Evolutionary conservation across 2,329 filamentous ascomycete genomes (phyloP).

Genomic region (Aspergillus fumigatiaffinis): DNA sequence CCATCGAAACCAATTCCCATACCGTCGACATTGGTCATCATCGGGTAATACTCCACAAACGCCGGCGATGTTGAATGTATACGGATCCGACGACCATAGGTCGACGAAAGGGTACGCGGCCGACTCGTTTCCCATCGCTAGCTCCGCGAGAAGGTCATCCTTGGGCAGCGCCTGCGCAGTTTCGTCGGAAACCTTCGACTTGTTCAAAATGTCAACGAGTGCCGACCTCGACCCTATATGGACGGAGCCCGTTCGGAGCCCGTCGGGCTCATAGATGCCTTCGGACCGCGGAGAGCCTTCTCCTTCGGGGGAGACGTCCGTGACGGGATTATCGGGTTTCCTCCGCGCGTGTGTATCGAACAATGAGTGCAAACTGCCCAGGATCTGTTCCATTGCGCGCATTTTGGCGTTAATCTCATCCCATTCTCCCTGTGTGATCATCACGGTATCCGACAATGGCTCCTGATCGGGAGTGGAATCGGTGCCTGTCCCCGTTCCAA

Average conservation of each 20-base stretch:
- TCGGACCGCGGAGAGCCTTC: constrained; percentile 20
- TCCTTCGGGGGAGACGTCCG: constrained; percentile 8
- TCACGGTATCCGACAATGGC: constrained; percentile 24
- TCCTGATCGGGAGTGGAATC: constrained; percentile 17
- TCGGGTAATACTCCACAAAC: constrained; percentile 54
- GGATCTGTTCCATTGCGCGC: constrained; percentile 32
- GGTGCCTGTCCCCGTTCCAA: constrained; percentile 3
- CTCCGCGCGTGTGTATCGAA: constrained; percentile 25
- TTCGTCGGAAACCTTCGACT: constrained; percentile 38
- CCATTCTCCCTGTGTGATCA: constrained; percentile 32
- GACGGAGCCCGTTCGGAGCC: constrained; percentile 48
- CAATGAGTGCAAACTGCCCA: constrained; percentile 28
- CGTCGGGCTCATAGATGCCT: constrained; percentile 27
- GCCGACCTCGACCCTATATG: constrained; percentile 57
- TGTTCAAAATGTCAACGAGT: constrained; percentile 52
- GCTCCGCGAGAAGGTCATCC: constrained; percentile 56
- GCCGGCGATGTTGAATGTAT: constrained; percentile 51
- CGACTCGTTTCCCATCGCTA: constrained; percentile 58
- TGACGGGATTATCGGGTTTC: constrained; percentile 12
- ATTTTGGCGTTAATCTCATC: constrained; percentile 35
- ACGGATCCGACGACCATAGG: constrained; percentile 59
- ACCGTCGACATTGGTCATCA: constrained; percentile 48
- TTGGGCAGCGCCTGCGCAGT: constrained; percentile 50
- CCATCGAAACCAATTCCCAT: constrained; percentile 5
- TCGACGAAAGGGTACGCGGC: constrained; percentile 60